These are phyloP conservation scores for Gentiana dahurica DNA, from an alignment of 257 asterid genomes.

Conservation along the genomic window DNA sequence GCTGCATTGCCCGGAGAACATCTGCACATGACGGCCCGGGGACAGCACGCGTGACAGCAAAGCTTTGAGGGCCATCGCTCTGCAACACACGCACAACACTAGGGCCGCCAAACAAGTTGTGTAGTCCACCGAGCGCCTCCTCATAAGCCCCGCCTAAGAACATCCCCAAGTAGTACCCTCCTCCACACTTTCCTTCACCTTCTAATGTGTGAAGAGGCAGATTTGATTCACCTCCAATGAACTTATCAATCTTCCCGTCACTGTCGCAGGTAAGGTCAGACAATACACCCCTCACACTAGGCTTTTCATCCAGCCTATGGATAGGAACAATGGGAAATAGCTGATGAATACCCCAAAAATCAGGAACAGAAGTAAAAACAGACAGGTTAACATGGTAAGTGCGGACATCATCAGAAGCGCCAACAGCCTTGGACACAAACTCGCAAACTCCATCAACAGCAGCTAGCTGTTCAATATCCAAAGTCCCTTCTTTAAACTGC, in stretches of 20 bases:
- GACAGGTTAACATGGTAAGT: conserved; percentile 80
- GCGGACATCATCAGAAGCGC: conserved; percentile 45
- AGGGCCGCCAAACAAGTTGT: conserved; percentile 87
- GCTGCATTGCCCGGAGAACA: conserved; percentile 85
- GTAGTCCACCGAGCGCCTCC: conserved; percentile 88
- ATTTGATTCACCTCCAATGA: conserved; percentile 91
- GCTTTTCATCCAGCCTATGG: conserved; percentile 72
- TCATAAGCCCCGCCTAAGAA: conserved; percentile 94
- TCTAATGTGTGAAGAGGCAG: conserved; percentile 69
- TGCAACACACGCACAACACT: conserved; percentile 78
- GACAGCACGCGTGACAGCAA: conserved; percentile 62
- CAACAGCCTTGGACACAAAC: conserved; percentile 49
- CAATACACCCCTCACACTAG: conserved; percentile 47
- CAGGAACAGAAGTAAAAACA: conserved; percentile 88
- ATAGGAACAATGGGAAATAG: conserved; percentile 83
- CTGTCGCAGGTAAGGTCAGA: conserved; percentile 95
- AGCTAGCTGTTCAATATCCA: conserved; percentile 71
- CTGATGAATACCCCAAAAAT: conserved; percentile 91
- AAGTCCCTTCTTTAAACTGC: conserved; percentile 76
- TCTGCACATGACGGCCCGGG: conserved; percentile 76
- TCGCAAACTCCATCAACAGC: conserved; percentile 82
- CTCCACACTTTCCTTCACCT: conserved; percentile 19
- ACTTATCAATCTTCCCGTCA: conserved; percentile 81
- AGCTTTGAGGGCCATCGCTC: conserved; percentile 79
- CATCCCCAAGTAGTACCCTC: conserved; percentile 70